A percentile compares a stretch with the other conserved stretches of the same genome.
Conservation (phyloP, 225 moss, liverwort and hornwort species). For the Pseudoscleropodium purum region DNA sequence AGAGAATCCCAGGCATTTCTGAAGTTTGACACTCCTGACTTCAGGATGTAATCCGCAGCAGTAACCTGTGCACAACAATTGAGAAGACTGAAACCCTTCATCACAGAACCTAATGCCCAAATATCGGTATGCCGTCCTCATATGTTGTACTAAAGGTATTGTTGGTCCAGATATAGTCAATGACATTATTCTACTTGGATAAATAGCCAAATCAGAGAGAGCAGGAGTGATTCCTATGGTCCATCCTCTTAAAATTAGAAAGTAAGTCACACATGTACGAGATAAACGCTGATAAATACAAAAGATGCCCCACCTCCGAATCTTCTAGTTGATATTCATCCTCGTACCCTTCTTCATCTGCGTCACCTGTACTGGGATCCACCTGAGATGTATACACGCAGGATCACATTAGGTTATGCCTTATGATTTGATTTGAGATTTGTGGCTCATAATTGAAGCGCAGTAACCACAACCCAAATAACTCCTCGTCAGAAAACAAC, state of each 20-base stretch:
- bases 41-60: constrained; percentile 74
- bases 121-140: background rate
- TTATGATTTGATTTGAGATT: background rate
- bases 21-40: constrained; percentile 65
- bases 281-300: background rate
- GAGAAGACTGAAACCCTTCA: background rate
- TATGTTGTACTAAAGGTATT: background rate
- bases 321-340: constrained; percentile 88
- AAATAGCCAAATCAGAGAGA: background rate
- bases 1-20: constrained; percentile 78
- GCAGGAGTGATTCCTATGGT: background rate
- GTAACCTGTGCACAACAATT: constrained; percentile 32
- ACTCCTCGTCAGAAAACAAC: background rate
- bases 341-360: constrained; percentile 79
- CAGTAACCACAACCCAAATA: background rate
- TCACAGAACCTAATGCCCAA: background rate
- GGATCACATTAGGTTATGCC: background rate
- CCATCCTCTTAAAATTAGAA: background rate
- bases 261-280: background rate
- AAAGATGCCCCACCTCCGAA: constrained; percentile 45
- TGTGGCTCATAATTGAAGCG: background rate
- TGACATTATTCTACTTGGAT: background rate
- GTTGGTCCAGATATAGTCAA: background rate
- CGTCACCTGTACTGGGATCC: constrained; percentile 72
- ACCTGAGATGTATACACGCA: constrained; percentile 40